phyloP scores from a whole-genome alignment of 2,329 filamentous ascomycete species.

The Aspergillus intermedius region DNA sequence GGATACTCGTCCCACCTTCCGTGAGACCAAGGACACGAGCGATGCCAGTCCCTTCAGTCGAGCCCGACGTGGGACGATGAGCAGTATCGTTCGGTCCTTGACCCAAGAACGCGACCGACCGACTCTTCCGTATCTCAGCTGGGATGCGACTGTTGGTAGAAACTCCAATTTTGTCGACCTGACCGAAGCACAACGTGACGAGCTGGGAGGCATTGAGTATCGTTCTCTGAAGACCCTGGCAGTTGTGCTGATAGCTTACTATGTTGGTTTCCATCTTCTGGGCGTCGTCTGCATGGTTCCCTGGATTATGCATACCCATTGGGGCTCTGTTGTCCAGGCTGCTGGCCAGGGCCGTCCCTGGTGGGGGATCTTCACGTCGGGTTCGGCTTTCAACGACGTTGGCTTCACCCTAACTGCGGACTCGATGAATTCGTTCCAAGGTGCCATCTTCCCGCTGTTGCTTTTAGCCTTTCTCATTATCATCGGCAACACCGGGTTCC shows the following conservation, averaged over 20 bases:
- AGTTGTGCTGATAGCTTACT: constrained; percentile 71
- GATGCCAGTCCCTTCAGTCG: constrained; percentile 19
- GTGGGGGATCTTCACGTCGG: constrained; percentile 89
- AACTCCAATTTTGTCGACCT: constrained; percentile 90
- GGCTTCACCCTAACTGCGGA: constrained; percentile 87
- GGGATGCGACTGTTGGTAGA: constrained; percentile 82
- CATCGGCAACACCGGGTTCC: constrained; percentile 92
- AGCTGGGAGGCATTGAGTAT: constrained; percentile 94
- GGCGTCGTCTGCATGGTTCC: constrained; percentile 67
- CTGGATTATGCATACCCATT: constrained; percentile 66
- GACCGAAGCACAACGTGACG: constrained; percentile 84
- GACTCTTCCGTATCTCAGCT: constrained; percentile 83
- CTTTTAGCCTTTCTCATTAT: constrained; percentile 81
- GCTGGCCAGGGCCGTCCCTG: constrained; percentile 63
- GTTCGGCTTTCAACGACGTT: constrained; percentile 89
- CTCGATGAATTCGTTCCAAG: constrained; percentile 86
- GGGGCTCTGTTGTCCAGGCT: constrained; percentile 57
- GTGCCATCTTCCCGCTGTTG: constrained; percentile 67
- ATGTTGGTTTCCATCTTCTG: constrained; percentile 72
- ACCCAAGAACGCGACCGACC: constrained; percentile 37
- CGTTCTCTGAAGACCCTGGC: constrained; percentile 81
- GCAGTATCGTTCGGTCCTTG: constrained; percentile 28
- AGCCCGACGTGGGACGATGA: constrained; percentile 26
- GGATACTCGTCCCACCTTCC: constrained; percentile 29
- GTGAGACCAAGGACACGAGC: constrained; percentile 24